Evolutionary conservation across 1,139 yeast genomes (phyloP).

Genomic region (Candida sanyaensis): DNA sequence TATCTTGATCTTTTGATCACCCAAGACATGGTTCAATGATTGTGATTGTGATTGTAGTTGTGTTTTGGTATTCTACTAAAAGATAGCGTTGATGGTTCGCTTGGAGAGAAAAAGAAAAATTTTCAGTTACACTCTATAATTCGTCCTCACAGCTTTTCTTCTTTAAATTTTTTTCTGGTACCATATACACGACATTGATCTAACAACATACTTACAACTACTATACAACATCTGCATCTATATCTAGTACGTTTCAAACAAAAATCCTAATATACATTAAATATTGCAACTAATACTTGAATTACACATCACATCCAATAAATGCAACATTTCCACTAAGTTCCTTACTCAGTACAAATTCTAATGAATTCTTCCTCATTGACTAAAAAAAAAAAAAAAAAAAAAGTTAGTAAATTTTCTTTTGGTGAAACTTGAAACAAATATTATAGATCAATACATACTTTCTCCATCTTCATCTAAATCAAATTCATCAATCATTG

Average conservation of each 20-base stretch:
- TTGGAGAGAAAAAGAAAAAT: background rate
- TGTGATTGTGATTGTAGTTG: background rate
- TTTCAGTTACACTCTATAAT: background rate
- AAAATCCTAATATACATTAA: background rate
- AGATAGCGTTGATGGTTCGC: background rate
- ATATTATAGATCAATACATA: slow-evolving; percentile 26
- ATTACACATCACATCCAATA: no score
- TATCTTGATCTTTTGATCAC: slow-evolving; percentile 37
- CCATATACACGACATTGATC: no score
- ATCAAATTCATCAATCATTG: slow-evolving; percentile 98
- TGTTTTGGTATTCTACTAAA: no score
- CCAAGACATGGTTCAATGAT: slow-evolving; percentile 34
- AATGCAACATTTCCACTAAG: no score
- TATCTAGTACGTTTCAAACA: no score
- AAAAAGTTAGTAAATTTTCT: slow-evolving; percentile 18
- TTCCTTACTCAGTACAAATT: slow-evolving; percentile 68
- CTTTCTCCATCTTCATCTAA: slow-evolving; percentile 95
- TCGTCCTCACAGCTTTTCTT: no score
- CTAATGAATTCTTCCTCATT: slow-evolving; percentile 91
- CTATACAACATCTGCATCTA: no score
- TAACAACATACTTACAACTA: no score
- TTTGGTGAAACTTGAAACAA: background rate
- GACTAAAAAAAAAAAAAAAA: slow-evolving; percentile 32
- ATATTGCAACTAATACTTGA: background rate
- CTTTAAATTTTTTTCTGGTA: no score